phyloP scores from a whole-genome alignment of 2,329 filamentous ascomycete species.

The Alternaria infectoria region DNA sequence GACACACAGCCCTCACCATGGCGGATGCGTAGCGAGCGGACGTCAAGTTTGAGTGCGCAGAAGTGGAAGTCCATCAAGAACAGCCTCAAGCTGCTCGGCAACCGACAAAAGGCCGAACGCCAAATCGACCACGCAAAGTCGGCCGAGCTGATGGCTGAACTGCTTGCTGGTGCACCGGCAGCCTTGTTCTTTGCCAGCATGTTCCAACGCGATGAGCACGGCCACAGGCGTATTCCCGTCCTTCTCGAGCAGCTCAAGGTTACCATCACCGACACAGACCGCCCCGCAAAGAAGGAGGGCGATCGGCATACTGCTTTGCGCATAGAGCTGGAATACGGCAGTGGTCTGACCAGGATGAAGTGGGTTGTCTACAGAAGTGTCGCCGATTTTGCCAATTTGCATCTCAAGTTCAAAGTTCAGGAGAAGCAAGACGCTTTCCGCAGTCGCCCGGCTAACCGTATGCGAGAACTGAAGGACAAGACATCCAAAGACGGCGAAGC shows the following conservation, averaged over 20 bases:
- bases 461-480: constrained; percentile 25
- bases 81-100: constrained; percentile 76
- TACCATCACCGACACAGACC: constrained; percentile 78
- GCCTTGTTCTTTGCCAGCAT: constrained; percentile 95
- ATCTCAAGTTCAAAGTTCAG: constrained; percentile 90
- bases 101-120: constrained; percentile 80
- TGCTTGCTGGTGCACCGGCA: constrained; percentile 89
- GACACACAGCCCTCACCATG: constrained; percentile 52
- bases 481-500: constrained; percentile 24
- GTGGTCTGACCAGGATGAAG: constrained; percentile 92
- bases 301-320: constrained; percentile 84
- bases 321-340: constrained; percentile 95
- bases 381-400: constrained; percentile 88
- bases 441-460: constrained; percentile 55
- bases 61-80: constrained; percentile 95
- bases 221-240: constrained; percentile 92
- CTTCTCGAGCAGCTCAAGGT: constrained; percentile 94
- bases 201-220: constrained; percentile 96
- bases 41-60: constrained; percentile 64
- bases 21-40: constrained; percentile 54
- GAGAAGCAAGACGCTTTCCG: constrained; percentile 84
- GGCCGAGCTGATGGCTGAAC: constrained; percentile 92
- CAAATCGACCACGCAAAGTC: constrained; percentile 94
- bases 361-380: constrained; percentile 91
- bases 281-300: constrained; percentile 33